Evolutionary conservation across 73 alveolate species (phyloP).

Genomic region (Paramecium bursaria): DNA sequence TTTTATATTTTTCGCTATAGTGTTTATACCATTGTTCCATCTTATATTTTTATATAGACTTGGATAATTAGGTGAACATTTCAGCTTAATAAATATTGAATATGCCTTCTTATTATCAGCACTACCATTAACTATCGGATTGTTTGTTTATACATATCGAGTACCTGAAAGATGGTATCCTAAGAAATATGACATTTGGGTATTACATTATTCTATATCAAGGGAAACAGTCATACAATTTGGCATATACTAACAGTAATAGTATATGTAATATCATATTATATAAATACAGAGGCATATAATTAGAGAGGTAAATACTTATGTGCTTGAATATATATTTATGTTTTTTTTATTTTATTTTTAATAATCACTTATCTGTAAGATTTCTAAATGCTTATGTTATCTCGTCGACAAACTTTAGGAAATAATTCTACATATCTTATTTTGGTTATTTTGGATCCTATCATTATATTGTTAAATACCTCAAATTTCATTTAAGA

Average conservation of each 20-base stretch:
- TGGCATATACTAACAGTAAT: conserved; percentile 39
- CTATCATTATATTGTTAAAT: conserved; percentile 21
- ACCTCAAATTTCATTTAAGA: conserved; percentile 84
- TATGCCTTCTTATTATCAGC: not conserved
- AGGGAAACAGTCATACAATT: conserved; percentile 48
- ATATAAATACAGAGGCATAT: no score
- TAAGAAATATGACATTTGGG: conserved; percentile 86
- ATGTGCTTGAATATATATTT: no score
- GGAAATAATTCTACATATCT: conserved; percentile 74
- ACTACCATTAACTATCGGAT: conserved; percentile 69
- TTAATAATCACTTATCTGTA: conserved; percentile 58
- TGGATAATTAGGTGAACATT: not conserved
- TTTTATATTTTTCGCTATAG: conserved; percentile 71
- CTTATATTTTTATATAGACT: conserved; percentile 44
- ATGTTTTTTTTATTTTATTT: no score
- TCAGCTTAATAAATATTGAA: conserved; percentile 3
- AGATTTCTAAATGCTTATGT: conserved; percentile 85
- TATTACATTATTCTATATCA: conserved; percentile 34
- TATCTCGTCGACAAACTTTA: conserved; percentile 77
- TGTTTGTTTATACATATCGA: conserved; percentile 76
- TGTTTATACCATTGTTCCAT: conserved; percentile 76
- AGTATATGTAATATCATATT: no score
- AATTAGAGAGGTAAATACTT: no score
- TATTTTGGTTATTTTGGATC: conserved; percentile 76
- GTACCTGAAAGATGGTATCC: conserved; percentile 90